Conservation (phyloP, 1,284 basidiomycete species). For the Apiotrichum gracile region DNA sequence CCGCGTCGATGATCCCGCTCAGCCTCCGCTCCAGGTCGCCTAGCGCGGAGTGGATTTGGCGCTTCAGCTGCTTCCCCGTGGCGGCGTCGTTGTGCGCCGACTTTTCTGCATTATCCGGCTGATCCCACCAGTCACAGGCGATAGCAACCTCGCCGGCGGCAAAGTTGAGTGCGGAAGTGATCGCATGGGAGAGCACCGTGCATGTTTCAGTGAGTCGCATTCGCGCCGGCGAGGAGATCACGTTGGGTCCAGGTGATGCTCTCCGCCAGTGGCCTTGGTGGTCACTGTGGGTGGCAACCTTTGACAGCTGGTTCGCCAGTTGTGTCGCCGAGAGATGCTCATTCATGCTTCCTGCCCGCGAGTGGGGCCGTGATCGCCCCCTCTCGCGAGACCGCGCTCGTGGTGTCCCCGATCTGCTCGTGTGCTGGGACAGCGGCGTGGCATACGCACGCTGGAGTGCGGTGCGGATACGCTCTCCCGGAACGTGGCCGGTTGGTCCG, state of each 20-base stretch:
- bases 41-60: background rate
- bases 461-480: slow-evolving; percentile 37
- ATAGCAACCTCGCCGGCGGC: slow-evolving; percentile 1
- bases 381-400: background rate
- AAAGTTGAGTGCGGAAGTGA: slow-evolving; percentile 4
- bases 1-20: slow-evolving; percentile 14
- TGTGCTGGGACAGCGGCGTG: background rate
- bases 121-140: slow-evolving; percentile 11
- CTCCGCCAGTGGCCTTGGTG: background rate
- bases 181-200: slow-evolving; percentile 4
- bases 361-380: background rate
- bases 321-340: slow-evolving; percentile 2
- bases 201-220: slow-evolving; percentile 5
- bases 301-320: slow-evolving; percentile 5
- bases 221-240: background rate
- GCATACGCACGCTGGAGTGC: slow-evolving; percentile 29
- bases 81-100: background rate
- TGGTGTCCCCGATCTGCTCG: background rate
- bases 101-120: background rate
- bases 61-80: background rate
- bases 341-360: background rate
- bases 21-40: slow-evolving; percentile 10
- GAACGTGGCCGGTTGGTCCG: slow-evolving; percentile 34
- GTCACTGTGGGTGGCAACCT: slow-evolving; percentile 6
- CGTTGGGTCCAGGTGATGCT: background rate